Percentiles rank a stretch among this genome's conserved stretches.
These are phyloP conservation scores for Oxytropis ochrocephala DNA, from an alignment of 306 rosid species.

Conservation along the genomic window DNA sequence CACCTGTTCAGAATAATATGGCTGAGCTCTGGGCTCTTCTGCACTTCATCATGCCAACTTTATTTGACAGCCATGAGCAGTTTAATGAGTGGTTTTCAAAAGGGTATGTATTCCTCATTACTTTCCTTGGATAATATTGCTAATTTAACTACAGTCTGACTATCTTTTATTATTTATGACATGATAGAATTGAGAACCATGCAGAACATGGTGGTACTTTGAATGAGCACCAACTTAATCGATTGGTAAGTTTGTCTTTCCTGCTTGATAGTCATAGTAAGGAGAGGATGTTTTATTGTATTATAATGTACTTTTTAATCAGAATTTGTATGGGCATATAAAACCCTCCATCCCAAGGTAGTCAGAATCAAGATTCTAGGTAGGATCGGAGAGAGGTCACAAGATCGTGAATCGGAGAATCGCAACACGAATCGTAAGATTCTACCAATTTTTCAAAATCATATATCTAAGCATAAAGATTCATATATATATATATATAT, in stretches of 20 bases:
- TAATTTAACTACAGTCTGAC: slow-evolving; percentile 11
- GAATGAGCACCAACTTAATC: slow-evolving; percentile 94
- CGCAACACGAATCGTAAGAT: too few relatives aligned
- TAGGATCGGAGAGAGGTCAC: too few relatives aligned
- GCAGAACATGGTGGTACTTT: slow-evolving; percentile 99
- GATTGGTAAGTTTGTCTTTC: slow-evolving; percentile 64
- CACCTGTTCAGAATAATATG: slow-evolving; percentile 98
- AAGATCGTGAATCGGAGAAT: too few relatives aligned
- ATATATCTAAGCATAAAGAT: too few relatives aligned
- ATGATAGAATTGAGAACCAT: slow-evolving; percentile 85
- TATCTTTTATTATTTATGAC: background rate
- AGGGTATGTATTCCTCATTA: slow-evolving; percentile 55
- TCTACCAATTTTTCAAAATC: too few relatives aligned
- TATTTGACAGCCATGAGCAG: slow-evolving; percentile 97
- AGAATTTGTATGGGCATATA: slow-evolving; percentile 3
- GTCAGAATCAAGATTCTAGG: too few relatives aligned
- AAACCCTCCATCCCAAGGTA: background rate
- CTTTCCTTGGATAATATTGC: slow-evolving; percentile 6
- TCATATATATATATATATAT: too few relatives aligned
- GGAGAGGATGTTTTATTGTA: background rate
- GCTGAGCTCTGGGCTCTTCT: slow-evolving; percentile 99
- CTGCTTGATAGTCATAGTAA: background rate
- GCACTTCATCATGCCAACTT: slow-evolving; percentile 96
- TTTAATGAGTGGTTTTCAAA: slow-evolving; percentile 99
- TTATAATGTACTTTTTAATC: background rate